A percentile compares a stretch with the other conserved stretches of the same genome.
Conservation (phyloP, 129 eudicot species). For the Flaveria robusta region DNA sequence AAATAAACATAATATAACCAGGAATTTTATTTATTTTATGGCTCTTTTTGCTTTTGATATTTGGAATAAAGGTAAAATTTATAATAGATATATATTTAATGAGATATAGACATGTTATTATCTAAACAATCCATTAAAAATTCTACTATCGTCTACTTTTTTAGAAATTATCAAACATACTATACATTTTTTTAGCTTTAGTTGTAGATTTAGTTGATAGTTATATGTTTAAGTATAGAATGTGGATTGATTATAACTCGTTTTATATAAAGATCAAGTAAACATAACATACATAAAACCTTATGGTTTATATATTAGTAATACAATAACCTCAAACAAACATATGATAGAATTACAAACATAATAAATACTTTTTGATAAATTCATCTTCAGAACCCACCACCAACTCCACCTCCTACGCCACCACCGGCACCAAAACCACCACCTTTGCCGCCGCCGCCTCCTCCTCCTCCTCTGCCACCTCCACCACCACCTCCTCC, state of each 20-base stretch:
- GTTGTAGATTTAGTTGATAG: not conserved
- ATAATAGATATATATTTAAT: too few species aligned
- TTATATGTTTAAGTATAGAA: not conserved
- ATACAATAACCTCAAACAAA: not conserved
- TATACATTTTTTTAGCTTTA: too few species aligned
- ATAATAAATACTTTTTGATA: not conserved
- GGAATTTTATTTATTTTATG: too few species aligned
- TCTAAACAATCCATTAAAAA: too few species aligned
- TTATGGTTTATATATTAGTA: not conserved
- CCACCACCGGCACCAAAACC: slow-evolving; percentile 28
- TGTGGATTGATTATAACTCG: not conserved
- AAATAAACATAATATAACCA: not conserved
- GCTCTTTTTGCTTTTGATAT: too few species aligned
- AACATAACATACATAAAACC: not conserved
- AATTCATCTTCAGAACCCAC: slow-evolving; percentile 28
- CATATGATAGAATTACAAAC: not conserved
- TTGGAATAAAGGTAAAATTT: too few species aligned
- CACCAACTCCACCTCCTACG: slow-evolving; percentile 35
- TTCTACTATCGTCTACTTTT: too few species aligned
- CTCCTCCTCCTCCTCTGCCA: not conserved
- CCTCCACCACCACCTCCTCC: slow-evolving; percentile 28
- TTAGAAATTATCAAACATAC: too few species aligned
- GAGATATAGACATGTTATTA: too few species aligned
- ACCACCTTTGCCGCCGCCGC: slow-evolving; percentile 25
- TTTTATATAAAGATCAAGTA: not conserved